Evolutionary conservation across 768 basidiomycete species (phyloP).

Genomic region (Tylopilus cervinicoccineus): DNA sequence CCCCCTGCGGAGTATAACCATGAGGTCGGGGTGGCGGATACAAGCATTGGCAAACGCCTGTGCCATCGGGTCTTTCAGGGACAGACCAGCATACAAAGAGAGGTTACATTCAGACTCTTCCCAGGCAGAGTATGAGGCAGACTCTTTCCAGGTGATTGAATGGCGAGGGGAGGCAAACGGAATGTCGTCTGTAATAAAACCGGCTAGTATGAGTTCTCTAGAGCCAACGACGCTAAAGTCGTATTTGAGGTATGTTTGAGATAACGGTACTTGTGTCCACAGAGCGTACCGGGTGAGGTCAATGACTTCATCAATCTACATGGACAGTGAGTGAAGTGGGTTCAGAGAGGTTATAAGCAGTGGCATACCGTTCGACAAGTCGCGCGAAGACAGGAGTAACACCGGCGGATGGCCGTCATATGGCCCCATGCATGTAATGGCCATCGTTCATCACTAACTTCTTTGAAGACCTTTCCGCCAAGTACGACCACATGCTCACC

Average conservation of each 20-base stretch:
- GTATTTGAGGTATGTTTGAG: constrained; percentile 23
- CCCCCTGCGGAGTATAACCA: constrained; percentile 32
- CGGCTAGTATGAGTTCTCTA: constrained; percentile 28
- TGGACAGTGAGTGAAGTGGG: background rate
- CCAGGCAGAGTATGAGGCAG: constrained; percentile 16
- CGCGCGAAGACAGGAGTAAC: constrained; percentile 32
- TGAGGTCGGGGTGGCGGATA: constrained; percentile 28
- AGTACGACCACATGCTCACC: constrained; percentile 30
- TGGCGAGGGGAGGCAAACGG: constrained; percentile 22
- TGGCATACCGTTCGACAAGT: constrained; percentile 28
- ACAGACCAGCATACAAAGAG: constrained; percentile 23
- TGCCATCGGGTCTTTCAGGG: constrained; percentile 26
- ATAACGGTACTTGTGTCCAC: constrained; percentile 11
- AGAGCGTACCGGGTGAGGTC: constrained; percentile 29
- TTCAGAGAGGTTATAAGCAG: background rate
- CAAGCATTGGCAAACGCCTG: constrained; percentile 31
- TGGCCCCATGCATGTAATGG: constrained; percentile 37
- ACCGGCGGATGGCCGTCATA: constrained; percentile 26
- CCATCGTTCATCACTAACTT: constrained; percentile 24
- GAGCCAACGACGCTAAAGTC: constrained; percentile 20
- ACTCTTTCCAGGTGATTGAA: constrained; percentile 16
- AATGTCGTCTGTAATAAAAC: constrained; percentile 28
- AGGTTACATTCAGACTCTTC: constrained; percentile 29
- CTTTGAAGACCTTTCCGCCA: constrained; percentile 33
- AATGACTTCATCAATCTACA: constrained; percentile 29